Evolutionary conservation across 1,284 basidiomycete species (phyloP).

Genomic region (Puccinia triticina): DNA sequence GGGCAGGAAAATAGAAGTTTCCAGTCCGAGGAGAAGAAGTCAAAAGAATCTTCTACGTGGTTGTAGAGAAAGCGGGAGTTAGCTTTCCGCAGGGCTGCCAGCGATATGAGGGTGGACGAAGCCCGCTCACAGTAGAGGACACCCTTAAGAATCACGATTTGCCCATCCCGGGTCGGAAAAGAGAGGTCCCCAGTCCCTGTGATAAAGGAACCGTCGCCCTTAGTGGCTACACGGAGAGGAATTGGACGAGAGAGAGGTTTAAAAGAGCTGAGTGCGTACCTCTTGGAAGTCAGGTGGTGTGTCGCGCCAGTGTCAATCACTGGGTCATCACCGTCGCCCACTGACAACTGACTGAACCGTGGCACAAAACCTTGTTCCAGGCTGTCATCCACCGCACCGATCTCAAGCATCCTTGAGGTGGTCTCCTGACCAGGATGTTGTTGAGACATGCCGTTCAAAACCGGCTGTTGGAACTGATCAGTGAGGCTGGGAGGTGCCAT

Average conservation of each 20-base stretch:
- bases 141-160: background rate
- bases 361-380: background rate
- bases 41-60: background rate
- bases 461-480: background rate
- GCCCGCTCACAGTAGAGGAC: slow-evolving; percentile 9
- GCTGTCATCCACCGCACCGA: background rate
- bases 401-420: background rate
- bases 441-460: background rate
- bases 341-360: background rate
- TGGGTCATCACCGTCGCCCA: background rate
- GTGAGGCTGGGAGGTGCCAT: background rate
- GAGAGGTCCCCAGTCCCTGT: slow-evolving; percentile 9
- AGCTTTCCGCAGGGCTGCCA: background rate
- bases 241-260: background rate
- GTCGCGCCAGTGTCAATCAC: background rate
- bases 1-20: background rate
- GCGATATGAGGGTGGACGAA: background rate
- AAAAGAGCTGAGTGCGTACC: background rate
- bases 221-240: slow-evolving; percentile 19
- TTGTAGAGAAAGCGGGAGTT: background rate
- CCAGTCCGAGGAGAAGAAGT: background rate
- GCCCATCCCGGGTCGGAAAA: background rate
- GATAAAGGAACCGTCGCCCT: background rate
- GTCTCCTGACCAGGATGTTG: background rate
- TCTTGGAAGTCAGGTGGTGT: background rate